Evolutionary conservation across 176 grass and related monocot genomes (phyloP), one percentile per base, ranked within the genome.

Genomic region (Neostapfia colusana): DNA sequence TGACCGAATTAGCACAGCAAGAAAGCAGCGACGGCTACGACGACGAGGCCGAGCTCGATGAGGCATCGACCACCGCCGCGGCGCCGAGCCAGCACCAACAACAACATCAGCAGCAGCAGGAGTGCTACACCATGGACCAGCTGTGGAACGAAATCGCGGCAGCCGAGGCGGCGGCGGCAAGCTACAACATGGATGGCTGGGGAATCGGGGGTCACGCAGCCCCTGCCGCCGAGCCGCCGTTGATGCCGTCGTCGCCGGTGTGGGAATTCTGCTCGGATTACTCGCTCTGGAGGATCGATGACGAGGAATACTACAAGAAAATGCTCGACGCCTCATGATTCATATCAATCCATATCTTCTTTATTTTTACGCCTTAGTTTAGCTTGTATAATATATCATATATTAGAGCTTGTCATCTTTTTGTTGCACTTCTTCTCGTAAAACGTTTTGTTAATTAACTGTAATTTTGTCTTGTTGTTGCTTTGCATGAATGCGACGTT

Each of bases 91-190:
- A 66, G 2, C 79, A 56, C 0, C 80, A 69, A 0, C 67, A 75
- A 0, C 54, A 14, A 6, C 25, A 39, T 0, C 79, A 75, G 3
- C 70, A 69, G 2, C 36, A 25, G 46, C 49, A 72, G 40, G 23
- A 57, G 49, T 65, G 51, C 20, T 21, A 84, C 82, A 16, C 49
- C 5, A 91, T 90, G 40, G 87, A 98, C 36, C 85, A 94, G 70
- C 82, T 94, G n/a, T 98, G 95, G 95, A 98, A 86, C 45, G 95
- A 98, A 34, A 92, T 98, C 69, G 84, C 86, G 0, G 86, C 73
- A 6, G 70, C 85, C 1, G 91, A 90, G 17, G 45, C 77, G 3
- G 71, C 77, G 3, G 71, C 56, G 10, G 49, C 54, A 10, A 82
- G 77, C 59, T 94, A 84, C 31, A 67, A 67, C 1, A 14, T 36